Evolutionary conservation across 768 basidiomycete genomes (phyloP), one percentile per base, ranked within the genome.

Genomic region (Mycena polygramma): DNA sequence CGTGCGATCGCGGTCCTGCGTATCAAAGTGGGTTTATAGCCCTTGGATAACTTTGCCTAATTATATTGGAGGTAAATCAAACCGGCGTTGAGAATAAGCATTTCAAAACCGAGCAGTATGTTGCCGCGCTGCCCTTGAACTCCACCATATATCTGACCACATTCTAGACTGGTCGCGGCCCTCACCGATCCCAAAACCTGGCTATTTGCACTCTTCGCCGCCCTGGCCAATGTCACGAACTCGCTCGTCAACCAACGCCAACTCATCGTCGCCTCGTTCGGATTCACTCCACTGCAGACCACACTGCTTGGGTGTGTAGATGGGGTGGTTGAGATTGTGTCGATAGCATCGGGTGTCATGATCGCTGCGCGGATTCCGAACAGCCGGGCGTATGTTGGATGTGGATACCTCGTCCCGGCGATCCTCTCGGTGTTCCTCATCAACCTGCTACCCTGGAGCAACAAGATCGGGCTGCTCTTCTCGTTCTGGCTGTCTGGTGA

Each of bases 1-100:
- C 84, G 87, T 13, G 80, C 77, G 8, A 82, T 78, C n/a, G 90
- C 90, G 0, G 83, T 91, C 20, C 3, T 79, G 61, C 85, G 90
- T 7, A 82, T 91, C 66, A 91, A 66, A n/a, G n/a, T 48, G 22
- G 9, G 41, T 30, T 30, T 6, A 30, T 30, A 30, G 41, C 11
- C 10, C 41, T 41, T 7, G 1, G 41, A 41, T 41, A 41, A 11
- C 41, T 2, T 11, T 41, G 15, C 30, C 15, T 41, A 7, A 41
- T 10, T 2, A 5, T 11, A 2, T 15, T 10, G 41, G 10, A 41
- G 41, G 41, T 15, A 15, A 93, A 94, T 71, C 92, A 94, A 86
- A 92, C 91, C 0, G 93, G 93, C 39, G 87, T 94, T 13, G 93
- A 94, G 79, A 94, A 93, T 77, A 57, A 57, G 39, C 39, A 41